A percentile compares a stretch with the other conserved stretches of the same genome.
These are phyloP conservation scores for Ettlia oleoabundans DNA, from an alignment of 139 green algal species.

Conservation along the genomic window DNA sequence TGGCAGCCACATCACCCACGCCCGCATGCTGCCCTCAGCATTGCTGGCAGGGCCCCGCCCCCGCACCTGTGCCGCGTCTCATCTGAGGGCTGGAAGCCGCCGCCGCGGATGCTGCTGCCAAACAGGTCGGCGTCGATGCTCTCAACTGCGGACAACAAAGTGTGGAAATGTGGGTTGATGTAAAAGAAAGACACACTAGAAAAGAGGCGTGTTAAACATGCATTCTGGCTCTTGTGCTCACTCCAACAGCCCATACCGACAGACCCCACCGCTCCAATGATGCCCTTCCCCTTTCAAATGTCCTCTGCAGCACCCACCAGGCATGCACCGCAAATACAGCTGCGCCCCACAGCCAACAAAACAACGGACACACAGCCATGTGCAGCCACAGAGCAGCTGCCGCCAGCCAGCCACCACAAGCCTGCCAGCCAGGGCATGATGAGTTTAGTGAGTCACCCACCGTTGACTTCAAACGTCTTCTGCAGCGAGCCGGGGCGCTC, in stretches of 20 bases:
- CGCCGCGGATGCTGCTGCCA: conserved; percentile 34
- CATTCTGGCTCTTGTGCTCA: not conserved
- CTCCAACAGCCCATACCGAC: too few species aligned
- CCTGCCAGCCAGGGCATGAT: not conserved
- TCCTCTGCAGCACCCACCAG: too few species aligned
- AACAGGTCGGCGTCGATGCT: conserved; percentile 67
- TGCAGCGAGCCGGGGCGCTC: conserved; percentile 34
- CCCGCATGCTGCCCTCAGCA: conserved; percentile 5
- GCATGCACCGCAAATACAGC: too few species aligned
- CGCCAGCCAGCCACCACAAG: not conserved
- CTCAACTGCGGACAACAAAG: conserved; percentile 57
- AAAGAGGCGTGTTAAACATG: not conserved
- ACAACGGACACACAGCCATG: too few species aligned
- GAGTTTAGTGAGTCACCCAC: not conserved
- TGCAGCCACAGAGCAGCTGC: too few species aligned
- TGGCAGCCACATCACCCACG: too few species aligned
- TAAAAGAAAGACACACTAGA: too few species aligned
- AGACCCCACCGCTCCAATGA: too few species aligned
- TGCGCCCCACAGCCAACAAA: too few species aligned
- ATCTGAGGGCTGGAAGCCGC: conserved; percentile 48
- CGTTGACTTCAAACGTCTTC: conserved; percentile 48
- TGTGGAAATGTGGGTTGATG: too few species aligned
- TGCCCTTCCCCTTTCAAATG: too few species aligned
- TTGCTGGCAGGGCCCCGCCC: not conserved
- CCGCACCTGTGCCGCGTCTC: conserved; percentile 36